phyloP scores from a whole-genome alignment of 345 rosid genomes.

The Cardamine resedifolia region DNA sequence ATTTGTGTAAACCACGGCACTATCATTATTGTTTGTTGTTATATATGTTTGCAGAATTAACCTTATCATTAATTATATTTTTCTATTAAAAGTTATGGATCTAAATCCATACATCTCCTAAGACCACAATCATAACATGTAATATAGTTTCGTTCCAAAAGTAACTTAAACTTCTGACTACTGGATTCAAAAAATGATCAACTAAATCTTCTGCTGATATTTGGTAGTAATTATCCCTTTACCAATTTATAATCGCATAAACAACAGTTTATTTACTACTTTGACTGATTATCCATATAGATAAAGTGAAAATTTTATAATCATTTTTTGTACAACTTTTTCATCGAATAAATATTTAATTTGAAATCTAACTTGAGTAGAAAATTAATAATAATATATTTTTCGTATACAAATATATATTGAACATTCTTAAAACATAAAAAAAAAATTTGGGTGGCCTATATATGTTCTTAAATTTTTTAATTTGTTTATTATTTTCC shows the following conservation, averaged over 20 bases:
- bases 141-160: too few species aligned
- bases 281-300: background rate
- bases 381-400: too few species aligned
- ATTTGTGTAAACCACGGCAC: background rate
- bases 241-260: too few species aligned
- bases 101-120: too few species aligned
- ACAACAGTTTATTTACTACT: background rate
- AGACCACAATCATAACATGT: too few species aligned
- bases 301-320: background rate
- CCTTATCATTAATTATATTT: too few species aligned
- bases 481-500: background rate
- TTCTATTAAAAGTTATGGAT: too few species aligned
- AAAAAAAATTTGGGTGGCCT: background rate
- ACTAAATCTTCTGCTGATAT: too few species aligned
- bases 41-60: background rate
- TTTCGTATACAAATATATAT: background rate
- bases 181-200: too few species aligned
- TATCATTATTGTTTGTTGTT: background rate
- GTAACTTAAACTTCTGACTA: too few species aligned
- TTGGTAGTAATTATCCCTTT: too few species aligned
- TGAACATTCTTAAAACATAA: background rate
- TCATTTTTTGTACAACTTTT: background rate
- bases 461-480: background rate
- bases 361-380: background rate
- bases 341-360: background rate